Evolutionary conservation across 345 rosid species (phyloP).

Genomic region (Syzygium grande): DNA sequence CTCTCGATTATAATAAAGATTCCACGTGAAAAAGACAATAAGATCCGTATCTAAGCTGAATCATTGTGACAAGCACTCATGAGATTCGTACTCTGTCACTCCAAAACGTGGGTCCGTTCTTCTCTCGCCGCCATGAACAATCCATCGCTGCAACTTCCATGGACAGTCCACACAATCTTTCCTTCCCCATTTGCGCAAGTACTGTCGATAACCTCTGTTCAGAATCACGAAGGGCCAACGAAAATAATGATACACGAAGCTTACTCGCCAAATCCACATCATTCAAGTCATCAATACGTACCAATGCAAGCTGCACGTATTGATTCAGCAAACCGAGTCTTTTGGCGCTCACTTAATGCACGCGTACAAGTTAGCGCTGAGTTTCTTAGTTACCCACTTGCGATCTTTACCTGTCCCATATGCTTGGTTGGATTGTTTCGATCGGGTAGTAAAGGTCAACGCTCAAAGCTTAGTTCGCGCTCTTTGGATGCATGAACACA

Average conservation of each 20-base stretch:
- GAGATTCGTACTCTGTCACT: background rate
- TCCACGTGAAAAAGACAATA: background rate
- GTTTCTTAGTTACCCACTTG: background rate
- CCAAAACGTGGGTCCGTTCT: background rate
- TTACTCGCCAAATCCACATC: background rate
- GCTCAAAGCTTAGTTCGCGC: background rate
- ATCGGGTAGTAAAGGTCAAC: background rate
- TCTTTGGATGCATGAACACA: background rate
- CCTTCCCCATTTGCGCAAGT: background rate
- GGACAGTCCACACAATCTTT: background rate
- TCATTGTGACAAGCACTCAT: background rate
- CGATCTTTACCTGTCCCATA: background rate
- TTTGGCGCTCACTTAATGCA: background rate
- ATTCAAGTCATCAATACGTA: background rate
- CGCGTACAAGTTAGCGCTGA: background rate
- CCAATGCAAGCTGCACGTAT: background rate
- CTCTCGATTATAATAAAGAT: background rate
- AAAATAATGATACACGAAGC: background rate
- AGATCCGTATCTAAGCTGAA: background rate
- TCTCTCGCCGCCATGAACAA: background rate
- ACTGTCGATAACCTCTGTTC: background rate
- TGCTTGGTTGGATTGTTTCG: background rate
- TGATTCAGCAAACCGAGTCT: background rate
- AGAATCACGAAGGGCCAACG: background rate
- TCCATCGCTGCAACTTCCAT: background rate